Base-by-base conservation (phyloP, 176 grass and related monocot species). In the Tuctoria greenei region DNA sequence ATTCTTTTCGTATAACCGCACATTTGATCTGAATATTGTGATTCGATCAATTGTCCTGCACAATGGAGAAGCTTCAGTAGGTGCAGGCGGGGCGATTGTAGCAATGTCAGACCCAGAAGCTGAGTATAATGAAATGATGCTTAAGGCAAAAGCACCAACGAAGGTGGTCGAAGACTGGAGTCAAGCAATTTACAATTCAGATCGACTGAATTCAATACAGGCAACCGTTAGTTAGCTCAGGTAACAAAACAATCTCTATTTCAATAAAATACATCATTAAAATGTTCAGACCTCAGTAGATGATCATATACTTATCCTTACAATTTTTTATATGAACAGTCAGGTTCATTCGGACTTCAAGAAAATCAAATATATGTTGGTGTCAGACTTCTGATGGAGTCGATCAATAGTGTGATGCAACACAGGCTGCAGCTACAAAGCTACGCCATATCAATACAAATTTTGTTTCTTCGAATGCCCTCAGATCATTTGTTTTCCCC, bases 11-110 rank as follows among this genome's bases (percentile, higher is more conserved):
- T 95, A 99, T 58, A 99, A 92, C 77, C 87, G 78, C 37, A 88
- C 84, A 4, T 99, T 99, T 0, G 91, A 95, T 67, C 52, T 99
- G 69, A 99, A 95, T 46, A 90, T 99, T 14, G 95, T 95, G 36
- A 99, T 99, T 37, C 63, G 95, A 65, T 95, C 95, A 2, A 64
- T 95, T 18, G 63, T 99, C 14, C 70, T 91, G 60, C 84, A 87
- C 15, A 40, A 99, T 27, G 87, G 89, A 64, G 89, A 95, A 72
- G 87, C 88, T 49, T 86, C 73, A 0, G 77, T 99, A 0, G 95
- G 95, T 16, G 82, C 95, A 3, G 95, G 95, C 14, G 95, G 95
- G 2, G 95, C 95, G 0, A 86, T 99, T 1, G 85, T 90, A 39
- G 89, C 91, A 16, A 65, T 99, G 54, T 95, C 91, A 10, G 61